A percentile compares a stretch with the other conserved stretches of the same genome.
phyloP scores from a whole-genome alignment of 169 alveolate species.

The Plasmodium knowlesi region DNA sequence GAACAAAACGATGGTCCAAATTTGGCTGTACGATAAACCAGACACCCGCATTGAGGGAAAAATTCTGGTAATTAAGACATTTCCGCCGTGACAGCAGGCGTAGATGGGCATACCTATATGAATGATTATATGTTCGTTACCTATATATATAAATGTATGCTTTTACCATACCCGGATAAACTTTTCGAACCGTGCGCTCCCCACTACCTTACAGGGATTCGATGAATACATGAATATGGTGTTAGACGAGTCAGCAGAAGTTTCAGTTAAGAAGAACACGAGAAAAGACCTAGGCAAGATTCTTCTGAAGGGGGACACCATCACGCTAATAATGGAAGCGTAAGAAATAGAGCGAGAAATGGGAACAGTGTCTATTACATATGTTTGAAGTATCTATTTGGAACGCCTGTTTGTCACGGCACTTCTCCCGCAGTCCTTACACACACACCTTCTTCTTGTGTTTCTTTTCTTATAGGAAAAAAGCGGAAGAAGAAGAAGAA shows the following conservation, averaged over 20 bases:
- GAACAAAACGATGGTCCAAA: slow-evolving; percentile 92
- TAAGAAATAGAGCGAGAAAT: neutral
- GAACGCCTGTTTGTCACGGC: neutral
- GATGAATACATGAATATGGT: slow-evolving; percentile 98
- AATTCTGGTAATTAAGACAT: slow-evolving; percentile 85
- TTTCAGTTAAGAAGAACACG: slow-evolving; percentile 89
- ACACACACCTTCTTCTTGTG: neutral
- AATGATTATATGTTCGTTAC: no score
- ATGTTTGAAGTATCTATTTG: neutral
- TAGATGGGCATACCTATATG: neutral
- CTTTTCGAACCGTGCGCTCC: neutral
- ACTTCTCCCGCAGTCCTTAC: neutral
- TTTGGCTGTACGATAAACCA: slow-evolving; percentile 95
- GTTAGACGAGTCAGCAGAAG: slow-evolving; percentile 94
- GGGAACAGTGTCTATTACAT: neutral
- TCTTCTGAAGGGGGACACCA: slow-evolving; percentile 95
- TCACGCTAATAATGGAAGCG: slow-evolving; percentile 92
- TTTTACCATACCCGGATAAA: neutral
- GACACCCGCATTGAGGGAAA: slow-evolving; percentile 93
- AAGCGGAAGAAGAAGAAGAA: neutral
- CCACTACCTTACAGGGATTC: slow-evolving; percentile 89
- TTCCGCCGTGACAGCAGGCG: neutral
- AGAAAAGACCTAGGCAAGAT: slow-evolving; percentile 92
- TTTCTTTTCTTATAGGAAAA: neutral
- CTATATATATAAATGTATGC: neutral